Evolutionary conservation across 129 eudicot species (phyloP).

Genomic region (Arctium minus): DNA sequence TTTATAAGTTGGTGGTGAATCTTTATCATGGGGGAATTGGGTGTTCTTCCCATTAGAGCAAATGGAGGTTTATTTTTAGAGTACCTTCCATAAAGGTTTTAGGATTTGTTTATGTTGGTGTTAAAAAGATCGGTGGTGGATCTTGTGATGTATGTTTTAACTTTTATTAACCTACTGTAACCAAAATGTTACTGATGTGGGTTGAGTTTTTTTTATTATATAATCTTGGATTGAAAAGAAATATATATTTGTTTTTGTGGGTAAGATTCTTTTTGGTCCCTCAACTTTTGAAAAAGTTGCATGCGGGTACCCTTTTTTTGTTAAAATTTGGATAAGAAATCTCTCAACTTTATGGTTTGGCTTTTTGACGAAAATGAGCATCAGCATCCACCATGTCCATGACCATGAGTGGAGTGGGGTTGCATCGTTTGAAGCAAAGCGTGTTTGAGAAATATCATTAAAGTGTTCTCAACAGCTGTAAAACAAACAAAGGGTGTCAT

Average conservation of each 20-base stretch:
- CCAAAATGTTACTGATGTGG: slow-evolving; percentile 42
- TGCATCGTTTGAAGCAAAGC: slow-evolving; percentile 46
- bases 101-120: slow-evolving; percentile 9
- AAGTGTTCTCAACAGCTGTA: slow-evolving; percentile 38
- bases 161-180: slow-evolving; percentile 23
- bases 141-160: slow-evolving; percentile 14
- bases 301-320: slow-evolving; percentile 14
- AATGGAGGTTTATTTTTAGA: slow-evolving; percentile 61
- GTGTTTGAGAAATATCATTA: slow-evolving; percentile 53
- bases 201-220: neutral
- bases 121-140: slow-evolving; percentile 21
- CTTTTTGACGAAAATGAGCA: slow-evolving; percentile 13
- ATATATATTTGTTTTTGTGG: neutral
- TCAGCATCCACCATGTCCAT: slow-evolving; percentile 11
- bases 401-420: slow-evolving; percentile 17
- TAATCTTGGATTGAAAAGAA: slow-evolving; percentile 3
- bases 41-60: slow-evolving; percentile 33
- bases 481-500: neutral
- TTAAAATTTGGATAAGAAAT: neutral
- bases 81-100: slow-evolving; percentile 43
- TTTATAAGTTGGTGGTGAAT: neutral
- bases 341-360: slow-evolving; percentile 23
- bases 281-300: slow-evolving; percentile 38
- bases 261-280: slow-evolving; percentile 26
- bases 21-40: slow-evolving; percentile 40